Percentiles rank a stretch among this genome's conserved stretches.
Conservation (phyloP, 495 filamentous ascomycete species). For the Lasiosphaeris hirsuta region DNA sequence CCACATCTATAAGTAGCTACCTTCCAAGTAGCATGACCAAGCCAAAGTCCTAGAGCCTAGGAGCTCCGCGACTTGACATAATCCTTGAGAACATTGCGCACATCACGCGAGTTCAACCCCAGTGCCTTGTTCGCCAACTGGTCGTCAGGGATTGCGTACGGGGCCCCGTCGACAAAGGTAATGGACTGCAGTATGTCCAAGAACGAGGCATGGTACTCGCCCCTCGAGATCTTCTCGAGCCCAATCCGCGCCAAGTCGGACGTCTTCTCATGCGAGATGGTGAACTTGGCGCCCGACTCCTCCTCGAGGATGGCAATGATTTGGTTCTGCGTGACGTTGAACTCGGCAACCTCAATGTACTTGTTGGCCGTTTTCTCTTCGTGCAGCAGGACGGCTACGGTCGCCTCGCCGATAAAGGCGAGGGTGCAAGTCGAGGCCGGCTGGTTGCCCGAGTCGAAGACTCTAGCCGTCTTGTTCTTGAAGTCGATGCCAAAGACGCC, state of each 20-base stretch:
- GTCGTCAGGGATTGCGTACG: no score
- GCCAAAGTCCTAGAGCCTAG: no score
- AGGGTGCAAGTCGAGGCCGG: conserved; percentile 42
- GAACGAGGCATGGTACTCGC: conserved; percentile 33
- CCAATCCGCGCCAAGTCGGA: conserved; percentile 38
- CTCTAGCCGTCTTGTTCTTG: conserved; percentile 31
- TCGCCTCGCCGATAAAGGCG: conserved; percentile 37
- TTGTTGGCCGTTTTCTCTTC: conserved; percentile 49
- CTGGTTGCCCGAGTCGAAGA: conserved; percentile 50
- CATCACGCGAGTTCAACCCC: no score
- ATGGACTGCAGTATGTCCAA: conserved; percentile 24
- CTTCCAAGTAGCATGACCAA: no score
- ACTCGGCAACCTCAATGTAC: conserved; percentile 42
- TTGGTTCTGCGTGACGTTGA: conserved; percentile 47
- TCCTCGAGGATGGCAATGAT: conserved; percentile 45
- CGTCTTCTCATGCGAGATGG: conserved; percentile 29
- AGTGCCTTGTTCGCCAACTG: no score
- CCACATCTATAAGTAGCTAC: no score
- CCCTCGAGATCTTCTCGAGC: conserved; percentile 34
- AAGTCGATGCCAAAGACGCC: conserved; percentile 39
- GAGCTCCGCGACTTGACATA: no score
- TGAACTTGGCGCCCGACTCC: conserved; percentile 39
- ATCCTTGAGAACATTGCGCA: no score
- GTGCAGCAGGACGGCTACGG: conserved; percentile 42
- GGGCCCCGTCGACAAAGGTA: conserved; percentile 35